Conservation (phyloP, 2,329 filamentous ascomycete genomes). For the Penicillium sp. region DNA sequence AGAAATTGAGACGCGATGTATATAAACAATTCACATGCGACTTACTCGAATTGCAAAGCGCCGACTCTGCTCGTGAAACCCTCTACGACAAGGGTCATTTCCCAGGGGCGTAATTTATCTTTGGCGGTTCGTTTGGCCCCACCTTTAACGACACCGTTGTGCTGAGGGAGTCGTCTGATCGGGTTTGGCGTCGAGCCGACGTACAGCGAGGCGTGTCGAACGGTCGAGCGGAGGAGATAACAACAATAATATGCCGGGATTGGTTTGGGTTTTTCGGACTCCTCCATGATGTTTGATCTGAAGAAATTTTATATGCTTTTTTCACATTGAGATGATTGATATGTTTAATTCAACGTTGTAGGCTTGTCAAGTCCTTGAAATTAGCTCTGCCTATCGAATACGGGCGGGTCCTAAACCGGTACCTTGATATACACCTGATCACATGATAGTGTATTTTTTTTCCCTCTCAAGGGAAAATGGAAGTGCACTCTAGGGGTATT, state of each 20-base stretch:
- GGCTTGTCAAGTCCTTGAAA: constrained; percentile 5
- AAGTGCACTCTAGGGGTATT: neutral
- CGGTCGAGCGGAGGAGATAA: constrained; percentile 83
- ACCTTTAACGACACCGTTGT: constrained; percentile 81
- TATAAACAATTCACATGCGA: constrained; percentile 17
- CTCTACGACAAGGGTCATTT: constrained; percentile 81
- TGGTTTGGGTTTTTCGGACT: constrained; percentile 45
- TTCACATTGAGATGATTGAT: neutral
- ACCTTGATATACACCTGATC: constrained; percentile 8
- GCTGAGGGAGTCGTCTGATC: constrained; percentile 77
- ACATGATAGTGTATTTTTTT: constrained; percentile 5
- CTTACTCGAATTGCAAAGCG: constrained; percentile 90
- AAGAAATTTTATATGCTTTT: neutral
- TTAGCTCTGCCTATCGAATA: constrained; percentile 9
- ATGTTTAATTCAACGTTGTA: neutral
- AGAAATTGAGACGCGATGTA: constrained; percentile 3
- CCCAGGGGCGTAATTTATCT: constrained; percentile 73
- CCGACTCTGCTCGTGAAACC: constrained; percentile 86
- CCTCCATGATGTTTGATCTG: constrained; percentile 19
- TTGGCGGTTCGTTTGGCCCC: constrained; percentile 76
- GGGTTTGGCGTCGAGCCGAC: constrained; percentile 92
- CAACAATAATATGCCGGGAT: constrained; percentile 92
- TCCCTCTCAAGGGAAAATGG: neutral
- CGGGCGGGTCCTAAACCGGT: constrained; percentile 4
- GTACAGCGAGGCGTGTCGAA: constrained; percentile 69